Evolutionary conservation across 768 basidiomycete genomes (phyloP).

Genomic region (Cystobasidium tubakii): DNA sequence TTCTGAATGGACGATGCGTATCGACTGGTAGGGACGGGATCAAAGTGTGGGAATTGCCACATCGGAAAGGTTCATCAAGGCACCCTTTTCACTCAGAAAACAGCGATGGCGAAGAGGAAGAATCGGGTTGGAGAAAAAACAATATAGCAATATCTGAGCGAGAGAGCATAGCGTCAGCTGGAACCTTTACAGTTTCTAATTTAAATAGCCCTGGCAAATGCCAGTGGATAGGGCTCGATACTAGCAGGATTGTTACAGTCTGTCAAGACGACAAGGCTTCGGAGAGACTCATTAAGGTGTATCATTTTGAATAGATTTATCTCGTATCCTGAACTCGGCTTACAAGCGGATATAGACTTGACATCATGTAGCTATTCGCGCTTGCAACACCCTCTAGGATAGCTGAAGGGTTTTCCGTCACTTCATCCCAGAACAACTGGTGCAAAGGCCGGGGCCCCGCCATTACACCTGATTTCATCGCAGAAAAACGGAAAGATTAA

Average conservation of each 20-base stretch:
- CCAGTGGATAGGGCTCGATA: conserved; percentile 32
- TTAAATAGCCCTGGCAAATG: conserved; percentile 2
- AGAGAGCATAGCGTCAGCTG: background rate
- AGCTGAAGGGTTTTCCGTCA: too few relatives aligned
- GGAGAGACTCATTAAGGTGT: conserved; percentile 6
- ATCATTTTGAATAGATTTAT: conserved; percentile 21
- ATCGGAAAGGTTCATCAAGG: background rate
- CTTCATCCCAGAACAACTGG: too few relatives aligned
- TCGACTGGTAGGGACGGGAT: conserved; percentile 22
- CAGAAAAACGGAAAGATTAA: too few relatives aligned
- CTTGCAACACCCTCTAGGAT: too few relatives aligned
- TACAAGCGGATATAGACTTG: too few relatives aligned
- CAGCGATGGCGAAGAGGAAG: background rate
- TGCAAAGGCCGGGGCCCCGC: too few relatives aligned
- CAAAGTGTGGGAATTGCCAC: conserved; percentile 33
- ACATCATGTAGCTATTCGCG: too few relatives aligned
- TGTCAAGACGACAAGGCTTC: background rate
- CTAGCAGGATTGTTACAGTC: conserved; percentile 18
- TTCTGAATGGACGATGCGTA: conserved; percentile 29
- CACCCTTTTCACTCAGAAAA: background rate
- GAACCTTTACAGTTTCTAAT: background rate
- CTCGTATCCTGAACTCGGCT: background rate
- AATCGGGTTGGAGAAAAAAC: background rate
- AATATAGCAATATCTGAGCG: background rate
- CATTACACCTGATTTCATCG: too few relatives aligned